A percentile compares a stretch with the other conserved stretches of the same genome.
These are phyloP conservation scores for Ogataea allantospora DNA, from an alignment of 805 yeast species.

Conservation along the genomic window DNA sequence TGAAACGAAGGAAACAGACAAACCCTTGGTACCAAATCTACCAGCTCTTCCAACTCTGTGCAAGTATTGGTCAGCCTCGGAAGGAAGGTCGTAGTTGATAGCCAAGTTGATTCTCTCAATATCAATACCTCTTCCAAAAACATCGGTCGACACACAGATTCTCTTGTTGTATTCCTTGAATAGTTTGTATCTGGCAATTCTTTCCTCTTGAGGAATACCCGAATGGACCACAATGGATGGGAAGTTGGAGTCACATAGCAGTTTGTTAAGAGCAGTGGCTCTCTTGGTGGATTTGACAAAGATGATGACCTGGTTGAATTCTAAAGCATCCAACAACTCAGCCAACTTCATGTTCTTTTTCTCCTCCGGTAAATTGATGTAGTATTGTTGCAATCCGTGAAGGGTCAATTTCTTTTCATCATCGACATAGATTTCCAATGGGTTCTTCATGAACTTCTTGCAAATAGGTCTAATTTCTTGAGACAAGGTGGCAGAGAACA, in stretches of 20 bases:
- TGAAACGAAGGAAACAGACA: constrained; percentile 87
- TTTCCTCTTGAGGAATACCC: constrained; percentile 94
- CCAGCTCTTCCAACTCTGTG: constrained; percentile 99
- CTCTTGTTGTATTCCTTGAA: constrained; percentile 98
- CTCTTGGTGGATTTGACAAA: constrained; percentile 90
- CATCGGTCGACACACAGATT: constrained; percentile 97
- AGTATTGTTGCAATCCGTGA: constrained; percentile 98
- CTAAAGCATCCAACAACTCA: constrained; percentile 88
- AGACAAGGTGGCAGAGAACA: constrained; percentile 95
- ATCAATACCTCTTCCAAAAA: constrained; percentile 99
- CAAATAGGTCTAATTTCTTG: constrained; percentile 94
- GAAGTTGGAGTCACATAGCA: constrained; percentile 89
- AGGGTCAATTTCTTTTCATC: constrained; percentile 96
- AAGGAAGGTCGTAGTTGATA: constrained; percentile 94
- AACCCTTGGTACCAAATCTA: constrained; percentile 99
- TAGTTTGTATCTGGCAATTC: constrained; percentile 93
- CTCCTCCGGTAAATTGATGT: constrained; percentile 80
- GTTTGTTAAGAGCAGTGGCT: constrained; percentile 86
- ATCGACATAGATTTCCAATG: constrained; percentile 95
- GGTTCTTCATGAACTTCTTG: constrained; percentile 97
- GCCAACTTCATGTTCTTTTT: constrained; percentile 92
- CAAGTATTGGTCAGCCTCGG: constrained; percentile 95
- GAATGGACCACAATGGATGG: constrained; percentile 97
- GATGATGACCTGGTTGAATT: constrained; percentile 96
- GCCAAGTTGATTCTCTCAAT: constrained; percentile 98